Base-by-base conservation (phyloP, 2,329 filamentous ascomycete genomes). In the Sporothrix pallida region DNA sequence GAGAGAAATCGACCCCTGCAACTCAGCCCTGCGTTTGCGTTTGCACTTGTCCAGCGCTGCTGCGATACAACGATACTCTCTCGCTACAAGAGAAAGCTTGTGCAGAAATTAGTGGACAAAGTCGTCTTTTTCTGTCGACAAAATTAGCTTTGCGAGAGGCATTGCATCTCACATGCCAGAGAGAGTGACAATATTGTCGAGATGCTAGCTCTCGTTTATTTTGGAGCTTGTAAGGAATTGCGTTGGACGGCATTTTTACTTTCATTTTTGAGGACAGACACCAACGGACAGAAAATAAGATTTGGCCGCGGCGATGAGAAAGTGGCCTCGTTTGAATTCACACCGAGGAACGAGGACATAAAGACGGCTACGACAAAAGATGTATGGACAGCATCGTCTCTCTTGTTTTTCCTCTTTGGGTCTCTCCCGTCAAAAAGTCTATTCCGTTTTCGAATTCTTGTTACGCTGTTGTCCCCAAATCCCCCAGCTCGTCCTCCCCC, bases 21-120 rank as follows among this genome's bases (percentile, higher is more conserved):
- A 13, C 20, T 68, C 65, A 68, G 65, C 65, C 65, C 65, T 68
- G 65, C 46, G 63, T 68, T 48, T 10, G 46, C 23, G 50, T 42
- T 42, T 37, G 4, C 31, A 37, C 31, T 37, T 37, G 31, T 37
- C 31, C 31, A 37, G 31, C 31, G 31, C 31, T 37, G 5, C 31
- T 26, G 17, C 42, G 13, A 15, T 10, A 12, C 13, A 63, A 37
- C 60, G 60, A 20, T 15, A 9, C 23, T 26, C 23, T 26, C 23
- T 26, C 23, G 23, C 23, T 26, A 3, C 23, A 26, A 26, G 7
- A 23, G 13, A 46, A 65, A 65, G 37, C 37, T 65, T 65, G 42
- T 65, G 37, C 37, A 65, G 60, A 17, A 56, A 17, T 17, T 17
- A 37, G 56, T 17, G 1, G 56, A 9, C 20, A 60, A 60, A 56